Evolutionary conservation across 345 rosid species (phyloP).

Genomic region (Murraya koenigii): DNA sequence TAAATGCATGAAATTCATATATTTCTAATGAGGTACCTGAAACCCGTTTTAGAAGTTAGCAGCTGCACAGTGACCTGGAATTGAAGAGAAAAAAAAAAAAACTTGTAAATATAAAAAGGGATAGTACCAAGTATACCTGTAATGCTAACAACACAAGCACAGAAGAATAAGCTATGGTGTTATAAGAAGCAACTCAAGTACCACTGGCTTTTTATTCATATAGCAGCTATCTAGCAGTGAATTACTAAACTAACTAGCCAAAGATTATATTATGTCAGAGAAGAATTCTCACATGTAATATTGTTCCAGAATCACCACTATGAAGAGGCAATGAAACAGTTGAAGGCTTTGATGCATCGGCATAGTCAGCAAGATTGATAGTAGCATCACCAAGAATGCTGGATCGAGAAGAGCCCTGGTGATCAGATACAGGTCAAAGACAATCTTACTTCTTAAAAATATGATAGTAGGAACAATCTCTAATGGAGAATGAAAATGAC

Average conservation of each 20-base stretch:
- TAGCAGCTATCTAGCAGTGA: not conserved
- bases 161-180: not conserved
- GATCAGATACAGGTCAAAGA: slow-evolving; percentile 23
- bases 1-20: slow-evolving; percentile 12
- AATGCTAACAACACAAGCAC: slow-evolving; percentile 7
- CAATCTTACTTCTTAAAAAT: slow-evolving; percentile 1
- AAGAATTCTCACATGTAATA: slow-evolving; percentile 76
- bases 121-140: not conserved
- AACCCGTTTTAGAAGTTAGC: slow-evolving; percentile 96
- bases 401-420: slow-evolving; percentile 89
- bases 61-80: slow-evolving; percentile 88
- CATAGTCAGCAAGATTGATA: slow-evolving; percentile 91
- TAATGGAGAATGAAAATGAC: not conserved
- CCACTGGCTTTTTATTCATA: slow-evolving; percentile 3
- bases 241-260: slow-evolving; percentile 1
- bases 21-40: slow-evolving; percentile 49
- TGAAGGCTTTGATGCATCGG: slow-evolving; percentile 83
- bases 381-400: slow-evolving; percentile 89
- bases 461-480: not conserved
- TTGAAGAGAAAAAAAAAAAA: slow-evolving; percentile 10
- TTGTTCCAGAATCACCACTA: slow-evolving; percentile 85
- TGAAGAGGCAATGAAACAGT: slow-evolving; percentile 62
- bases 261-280: not conserved
- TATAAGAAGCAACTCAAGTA: not conserved
- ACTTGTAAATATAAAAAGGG: slow-evolving; percentile 8